Evolutionary conservation across 1,284 basidiomycete genomes (phyloP).

Genomic region (Exsudoporus floridanus): DNA sequence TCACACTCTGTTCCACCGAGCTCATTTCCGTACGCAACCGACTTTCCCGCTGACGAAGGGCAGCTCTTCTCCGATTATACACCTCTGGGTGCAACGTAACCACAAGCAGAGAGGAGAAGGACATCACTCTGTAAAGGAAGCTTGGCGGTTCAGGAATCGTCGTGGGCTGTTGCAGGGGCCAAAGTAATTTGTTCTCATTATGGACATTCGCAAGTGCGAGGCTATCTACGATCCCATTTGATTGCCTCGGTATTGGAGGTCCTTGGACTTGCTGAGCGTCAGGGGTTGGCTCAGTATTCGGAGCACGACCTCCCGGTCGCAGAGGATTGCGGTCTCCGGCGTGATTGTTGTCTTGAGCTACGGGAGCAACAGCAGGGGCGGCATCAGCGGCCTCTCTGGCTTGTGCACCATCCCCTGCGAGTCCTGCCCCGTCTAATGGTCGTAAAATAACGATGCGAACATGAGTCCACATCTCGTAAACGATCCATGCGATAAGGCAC

Average conservation of each 20-base stretch:
- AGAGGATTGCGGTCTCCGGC: slow-evolving; percentile 17
- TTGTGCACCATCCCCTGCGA: slow-evolving; percentile 23
- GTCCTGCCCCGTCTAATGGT: slow-evolving; percentile 31
- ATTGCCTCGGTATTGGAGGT: slow-evolving; percentile 29
- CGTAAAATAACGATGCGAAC: slow-evolving; percentile 55
- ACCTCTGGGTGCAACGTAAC: slow-evolving; percentile 71
- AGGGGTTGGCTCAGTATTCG: slow-evolving; percentile 17
- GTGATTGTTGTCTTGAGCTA: slow-evolving; percentile 15
- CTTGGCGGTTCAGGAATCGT: slow-evolving; percentile 40
- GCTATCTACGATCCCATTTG: slow-evolving; percentile 46
- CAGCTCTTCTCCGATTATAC: slow-evolving; percentile 66
- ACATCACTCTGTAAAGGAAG: slow-evolving; percentile 48
- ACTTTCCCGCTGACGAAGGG: slow-evolving; percentile 64
- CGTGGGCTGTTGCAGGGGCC: slow-evolving; percentile 37
- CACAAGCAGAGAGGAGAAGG: slow-evolving; percentile 59
- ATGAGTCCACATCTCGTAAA: slow-evolving; percentile 78
- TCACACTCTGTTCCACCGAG: slow-evolving; percentile 41
- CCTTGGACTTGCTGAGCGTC: slow-evolving; percentile 25
- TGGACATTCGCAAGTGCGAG: slow-evolving; percentile 59
- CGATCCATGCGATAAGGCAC: slow-evolving; percentile 65
- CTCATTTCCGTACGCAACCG: slow-evolving; percentile 65
- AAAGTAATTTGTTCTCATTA: slow-evolving; percentile 53
- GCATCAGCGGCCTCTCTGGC: slow-evolving; percentile 16
- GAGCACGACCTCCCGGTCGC: slow-evolving; percentile 15
- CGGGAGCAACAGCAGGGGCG: slow-evolving; percentile 18